These are phyloP conservation scores for Lepraria neglecta DNA, from an alignment of 495 filamentous ascomycete genomes.

Conservation along the genomic window DNA sequence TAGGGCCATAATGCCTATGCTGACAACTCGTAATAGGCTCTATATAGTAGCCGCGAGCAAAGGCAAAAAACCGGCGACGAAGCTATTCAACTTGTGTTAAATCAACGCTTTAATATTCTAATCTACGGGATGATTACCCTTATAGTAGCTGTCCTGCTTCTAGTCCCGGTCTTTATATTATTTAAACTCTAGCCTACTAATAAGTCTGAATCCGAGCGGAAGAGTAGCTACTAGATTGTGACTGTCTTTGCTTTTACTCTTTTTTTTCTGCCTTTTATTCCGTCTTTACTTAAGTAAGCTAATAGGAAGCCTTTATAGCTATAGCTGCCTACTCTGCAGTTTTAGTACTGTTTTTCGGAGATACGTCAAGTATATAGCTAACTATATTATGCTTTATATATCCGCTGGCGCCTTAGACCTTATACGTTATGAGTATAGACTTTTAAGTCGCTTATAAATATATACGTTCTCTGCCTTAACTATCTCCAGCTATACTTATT, in stretches of 20 bases:
- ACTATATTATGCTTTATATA: too few relatives aligned
- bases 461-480: too few relatives aligned
- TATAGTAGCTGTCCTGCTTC: slow-evolving; percentile 1
- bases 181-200: slow-evolving; percentile 4
- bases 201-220: not conserved
- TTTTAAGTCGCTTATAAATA: too few relatives aligned
- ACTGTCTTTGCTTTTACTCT: slow-evolving; percentile 12
- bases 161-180: not conserved
- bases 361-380: not conserved
- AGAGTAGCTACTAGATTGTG: not conserved
- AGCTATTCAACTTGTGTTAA: not conserved
- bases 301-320: slow-evolving; percentile 26
- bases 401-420: too few relatives aligned
- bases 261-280: slow-evolving; percentile 19
- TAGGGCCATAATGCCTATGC: too few relatives aligned
- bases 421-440: too few relatives aligned
- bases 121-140: not conserved
- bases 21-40: too few relatives aligned
- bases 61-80: not conserved
- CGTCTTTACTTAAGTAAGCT: slow-evolving; percentile 18
- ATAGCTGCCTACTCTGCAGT: slow-evolving; percentile 27
- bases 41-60: not conserved
- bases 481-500: too few relatives aligned
- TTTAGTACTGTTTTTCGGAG: slow-evolving; percentile 28
- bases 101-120: not conserved